Base-by-base conservation (phyloP, 345 rosid species). In the Geranium rotundifolium region DNA sequence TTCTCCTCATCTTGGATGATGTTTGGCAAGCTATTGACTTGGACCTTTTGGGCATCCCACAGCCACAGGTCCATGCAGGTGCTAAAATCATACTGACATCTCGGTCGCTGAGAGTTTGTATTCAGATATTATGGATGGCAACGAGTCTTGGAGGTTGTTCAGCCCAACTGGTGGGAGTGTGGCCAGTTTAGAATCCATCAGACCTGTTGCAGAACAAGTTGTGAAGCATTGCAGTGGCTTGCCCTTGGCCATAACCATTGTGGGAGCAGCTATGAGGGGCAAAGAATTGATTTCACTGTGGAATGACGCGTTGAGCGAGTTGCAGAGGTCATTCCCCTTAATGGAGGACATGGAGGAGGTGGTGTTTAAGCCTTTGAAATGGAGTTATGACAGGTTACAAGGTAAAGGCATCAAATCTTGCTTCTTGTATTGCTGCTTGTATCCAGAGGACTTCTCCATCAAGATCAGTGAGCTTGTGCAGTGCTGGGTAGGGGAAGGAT, bases 241-340 rank as follows among this genome's bases (percentile, higher is more conserved):
- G 69, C 85, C 88, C 2, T 70, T 80, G 65, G 88, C 85, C 20
- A 67, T 83, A 58, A 58, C 71, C 20, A 79, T 79, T 0, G 65
- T 78, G 55, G 83, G 78, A 19, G 66, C 62, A 68, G 71, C 81
- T 3, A 67, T 74, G 85, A 75, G 77, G 31, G 68, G 70, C 5
- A 72, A 76, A 71, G 66, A 30, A 57, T 56, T 7, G 56, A 41
- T 31, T 12, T 19, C 62, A 61, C 60, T 72, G 57, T 83, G 88
- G 88, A 64, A 67, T 34, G 66, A 73, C 63, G 82, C 77, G 41
- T 37, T 76, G 27, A 41, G 46, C 19, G 70, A 80, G 55, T 61
- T 80, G 63, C 75, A 39, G 39, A 65, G 60, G 1, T 78, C 85
- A 1, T 62, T 60, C 16, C 76, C 80, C 14, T 64, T 49, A 39